A percentile compares a stretch with the other conserved stretches of the same genome.
phyloP scores from a whole-genome alignment of 2,329 filamentous ascomycete species.

The Septoria petroselini region DNA sequence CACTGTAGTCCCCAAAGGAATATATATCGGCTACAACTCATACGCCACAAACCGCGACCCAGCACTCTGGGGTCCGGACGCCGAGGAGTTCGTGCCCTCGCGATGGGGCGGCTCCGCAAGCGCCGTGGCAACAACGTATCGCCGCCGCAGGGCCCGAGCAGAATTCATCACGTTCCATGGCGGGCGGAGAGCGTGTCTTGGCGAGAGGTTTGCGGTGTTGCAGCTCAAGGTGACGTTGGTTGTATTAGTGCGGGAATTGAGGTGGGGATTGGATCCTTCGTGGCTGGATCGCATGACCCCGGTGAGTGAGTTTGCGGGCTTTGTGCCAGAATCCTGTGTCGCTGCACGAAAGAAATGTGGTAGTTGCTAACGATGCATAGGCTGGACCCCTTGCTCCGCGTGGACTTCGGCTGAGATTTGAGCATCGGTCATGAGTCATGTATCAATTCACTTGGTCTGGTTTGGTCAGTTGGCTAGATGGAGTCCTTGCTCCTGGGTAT shows the following conservation, averaged over 20 bases:
- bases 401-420: too few species aligned
- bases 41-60: conserved; percentile 9
- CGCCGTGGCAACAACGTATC: background rate
- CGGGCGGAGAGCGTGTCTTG: conserved; percentile 5
- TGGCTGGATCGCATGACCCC: conserved; percentile 9
- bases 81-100: conserved; percentile 5
- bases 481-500: too few species aligned
- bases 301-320: conserved; percentile 3
- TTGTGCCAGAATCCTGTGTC: too few species aligned
- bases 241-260: background rate
- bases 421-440: too few species aligned
- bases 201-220: conserved; percentile 6
- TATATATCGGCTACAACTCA: conserved; percentile 9
- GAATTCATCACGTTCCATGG: conserved; percentile 13
- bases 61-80: conserved; percentile 3
- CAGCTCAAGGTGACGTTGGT: conserved; percentile 11
- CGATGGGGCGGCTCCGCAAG: conserved; percentile 4
- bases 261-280: conserved; percentile 5
- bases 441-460: too few species aligned
- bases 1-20: conserved; percentile 3
- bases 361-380: too few species aligned
- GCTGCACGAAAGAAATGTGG: too few species aligned
- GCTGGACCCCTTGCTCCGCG: too few species aligned
- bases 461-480: too few species aligned
- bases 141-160: conserved; percentile 1